A percentile compares a stretch with the other conserved stretches of the same genome.
phyloP scores from a whole-genome alignment of 495 filamentous ascomycete genomes.

The Xylaria nigripes region DNA sequence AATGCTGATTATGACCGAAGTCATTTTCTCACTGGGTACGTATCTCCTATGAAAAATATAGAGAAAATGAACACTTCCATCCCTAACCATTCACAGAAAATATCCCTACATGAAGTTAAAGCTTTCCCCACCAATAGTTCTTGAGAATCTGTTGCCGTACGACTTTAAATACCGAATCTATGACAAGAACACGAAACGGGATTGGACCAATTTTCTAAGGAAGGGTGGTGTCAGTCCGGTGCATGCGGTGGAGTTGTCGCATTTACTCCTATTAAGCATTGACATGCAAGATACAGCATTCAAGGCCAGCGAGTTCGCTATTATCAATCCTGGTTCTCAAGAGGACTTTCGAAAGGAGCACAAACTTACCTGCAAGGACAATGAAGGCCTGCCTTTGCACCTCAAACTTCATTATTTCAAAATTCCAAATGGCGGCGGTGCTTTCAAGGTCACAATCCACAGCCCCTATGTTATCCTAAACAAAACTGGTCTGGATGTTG shows the following conservation, averaged over 20 bases:
- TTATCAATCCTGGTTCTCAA: constrained; percentile 84
- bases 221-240: constrained; percentile 95
- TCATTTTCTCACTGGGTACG: constrained; percentile 65
- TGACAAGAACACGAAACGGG: constrained; percentile 93
- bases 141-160: constrained; percentile 90
- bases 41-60: not conserved
- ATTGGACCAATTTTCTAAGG: constrained; percentile 96
- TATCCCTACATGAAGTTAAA: constrained; percentile 94
- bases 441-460: constrained; percentile 90
- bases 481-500: constrained; percentile 83
- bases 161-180: constrained; percentile 99
- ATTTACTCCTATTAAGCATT: constrained; percentile 82
- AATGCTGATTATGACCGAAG: constrained; percentile 73
- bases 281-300: constrained; percentile 95
- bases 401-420: constrained; percentile 89
- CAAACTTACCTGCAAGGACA: constrained; percentile 71
- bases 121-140: constrained; percentile 81
- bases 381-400: constrained; percentile 65
- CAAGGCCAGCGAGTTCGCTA: constrained; percentile 89
- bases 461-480: constrained; percentile 92
- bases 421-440: constrained; percentile 85
- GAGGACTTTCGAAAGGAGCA: constrained; percentile 84
- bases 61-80: no score
- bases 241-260: constrained; percentile 91
- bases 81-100: constrained; percentile 41